Conservation (phyloP, 2,329 filamentous ascomycete genomes). For the Nemania sp. region DNA sequence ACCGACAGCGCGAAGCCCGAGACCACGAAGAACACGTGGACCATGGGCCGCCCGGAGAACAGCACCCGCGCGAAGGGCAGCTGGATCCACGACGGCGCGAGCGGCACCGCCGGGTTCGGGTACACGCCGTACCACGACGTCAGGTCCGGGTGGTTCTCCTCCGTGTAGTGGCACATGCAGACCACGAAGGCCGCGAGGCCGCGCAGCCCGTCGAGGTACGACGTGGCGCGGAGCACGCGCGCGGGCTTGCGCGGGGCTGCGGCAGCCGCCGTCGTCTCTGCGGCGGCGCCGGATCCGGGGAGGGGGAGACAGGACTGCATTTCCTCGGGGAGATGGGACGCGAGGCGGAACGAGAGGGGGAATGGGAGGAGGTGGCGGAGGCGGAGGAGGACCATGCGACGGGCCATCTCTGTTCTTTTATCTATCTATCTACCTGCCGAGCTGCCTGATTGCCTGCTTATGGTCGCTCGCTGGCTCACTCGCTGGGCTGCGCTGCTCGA, state of each 20-base stretch:
- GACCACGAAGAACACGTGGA: slow-evolving; percentile 57
- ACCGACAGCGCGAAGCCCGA: slow-evolving; percentile 54
- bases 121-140: slow-evolving; percentile 43
- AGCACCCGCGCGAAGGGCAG: slow-evolving; percentile 51
- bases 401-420: background rate
- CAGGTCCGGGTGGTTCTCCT: slow-evolving; percentile 45
- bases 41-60: slow-evolving; percentile 52
- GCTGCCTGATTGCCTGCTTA: too few relatives aligned
- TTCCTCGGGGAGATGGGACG: background rate
- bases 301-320: background rate
- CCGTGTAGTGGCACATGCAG: slow-evolving; percentile 53
- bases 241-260: background rate
- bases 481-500: too few relatives aligned
- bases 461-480: too few relatives aligned
- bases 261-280: background rate
- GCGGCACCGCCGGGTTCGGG: background rate
- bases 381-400: background rate
- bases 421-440: too few relatives aligned
- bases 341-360: background rate
- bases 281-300: background rate
- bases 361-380: background rate
- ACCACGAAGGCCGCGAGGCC: slow-evolving; percentile 54
- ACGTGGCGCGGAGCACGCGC: slow-evolving; percentile 45
- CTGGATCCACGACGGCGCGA: slow-evolving; percentile 43
- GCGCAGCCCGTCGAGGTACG: slow-evolving; percentile 56